Conservation (phyloP, 1,284 basidiomycete species). For the Amylostereum chailletii region DNA sequence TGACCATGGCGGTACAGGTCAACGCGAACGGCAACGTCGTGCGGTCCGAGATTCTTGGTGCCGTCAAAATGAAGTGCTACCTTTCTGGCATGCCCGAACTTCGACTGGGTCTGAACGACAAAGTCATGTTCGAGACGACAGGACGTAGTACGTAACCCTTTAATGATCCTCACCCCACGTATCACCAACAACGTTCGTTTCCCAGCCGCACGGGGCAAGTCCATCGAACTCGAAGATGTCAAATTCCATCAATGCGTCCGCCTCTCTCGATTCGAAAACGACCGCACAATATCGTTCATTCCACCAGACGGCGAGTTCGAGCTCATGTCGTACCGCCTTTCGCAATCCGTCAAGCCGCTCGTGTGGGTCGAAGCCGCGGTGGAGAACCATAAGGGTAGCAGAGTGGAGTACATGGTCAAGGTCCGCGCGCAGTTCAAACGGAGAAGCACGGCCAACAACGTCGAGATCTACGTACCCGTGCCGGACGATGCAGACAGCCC, state of each 20-base stretch:
- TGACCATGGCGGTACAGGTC: slow-evolving; percentile 48
- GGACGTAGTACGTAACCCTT: slow-evolving; percentile 67
- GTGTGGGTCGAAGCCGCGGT: slow-evolving; percentile 98
- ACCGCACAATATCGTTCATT: slow-evolving; percentile 98
- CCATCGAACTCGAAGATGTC: slow-evolving; percentile 99
- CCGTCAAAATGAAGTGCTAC: slow-evolving; percentile 99
- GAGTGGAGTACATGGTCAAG: slow-evolving; percentile 98
- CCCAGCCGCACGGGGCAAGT: slow-evolving; percentile 87
- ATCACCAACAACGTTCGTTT: not conserved
- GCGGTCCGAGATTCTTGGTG: slow-evolving; percentile 93
- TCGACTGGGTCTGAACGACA: slow-evolving; percentile 93
- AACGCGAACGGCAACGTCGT: slow-evolving; percentile 97
- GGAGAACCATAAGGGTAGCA: slow-evolving; percentile 87
- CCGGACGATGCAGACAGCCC: slow-evolving; percentile 98
- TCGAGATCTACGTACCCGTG: slow-evolving; percentile 96
- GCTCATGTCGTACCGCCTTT: slow-evolving; percentile 94
- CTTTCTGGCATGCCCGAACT: slow-evolving; percentile 98
- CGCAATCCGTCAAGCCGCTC: slow-evolving; percentile 94
- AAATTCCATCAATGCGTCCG: slow-evolving; percentile 99
- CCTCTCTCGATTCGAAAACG: slow-evolving; percentile 98
- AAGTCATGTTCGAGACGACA: slow-evolving; percentile 98
- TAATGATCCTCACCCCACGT: slow-evolving; percentile 1
- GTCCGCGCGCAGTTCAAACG: slow-evolving; percentile 98
- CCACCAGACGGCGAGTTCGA: slow-evolving; percentile 99
- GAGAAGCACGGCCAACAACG: slow-evolving; percentile 94